Conservation (phyloP, 2,329 filamentous ascomycete species). For the Chaetomium globosum region DNA sequence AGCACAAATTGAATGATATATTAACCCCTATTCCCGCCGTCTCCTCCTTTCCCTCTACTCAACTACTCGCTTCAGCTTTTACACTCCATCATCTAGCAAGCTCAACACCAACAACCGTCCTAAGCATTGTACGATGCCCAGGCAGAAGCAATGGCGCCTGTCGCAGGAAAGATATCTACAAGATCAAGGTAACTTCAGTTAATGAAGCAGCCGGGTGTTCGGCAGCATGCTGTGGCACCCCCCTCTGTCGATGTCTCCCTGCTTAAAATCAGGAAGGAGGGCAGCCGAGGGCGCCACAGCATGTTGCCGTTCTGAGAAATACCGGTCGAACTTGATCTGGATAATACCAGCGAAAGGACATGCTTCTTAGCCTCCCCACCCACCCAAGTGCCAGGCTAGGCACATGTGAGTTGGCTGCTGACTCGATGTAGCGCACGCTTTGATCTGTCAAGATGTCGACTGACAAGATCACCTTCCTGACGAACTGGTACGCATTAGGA, state of each 20-base stretch:
- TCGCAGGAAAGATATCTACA: slow-evolving; percentile 43
- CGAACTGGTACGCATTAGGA: slow-evolving; percentile 67
- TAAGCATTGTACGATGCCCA: slow-evolving; percentile 30
- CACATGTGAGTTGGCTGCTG: slow-evolving; percentile 44
- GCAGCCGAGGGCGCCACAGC: not conserved
- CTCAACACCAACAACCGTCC: slow-evolving; percentile 2
- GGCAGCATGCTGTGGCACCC: slow-evolving; percentile 41
- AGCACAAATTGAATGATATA: not conserved
- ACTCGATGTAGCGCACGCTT: slow-evolving; percentile 50
- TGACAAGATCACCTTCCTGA: slow-evolving; percentile 83
- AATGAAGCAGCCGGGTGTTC: slow-evolving; percentile 53
- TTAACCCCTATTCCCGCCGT: slow-evolving; percentile 1
- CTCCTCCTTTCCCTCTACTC: too few relatives aligned
- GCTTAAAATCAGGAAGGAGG: not conserved
- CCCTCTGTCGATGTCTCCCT: slow-evolving; percentile 37
- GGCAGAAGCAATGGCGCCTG: slow-evolving; percentile 35
- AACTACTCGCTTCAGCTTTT: too few relatives aligned
- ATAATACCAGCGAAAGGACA: slow-evolving; percentile 96
- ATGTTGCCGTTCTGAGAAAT: slow-evolving; percentile 66
- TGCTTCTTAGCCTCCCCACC: slow-evolving; percentile 64
- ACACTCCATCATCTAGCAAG: too few relatives aligned
- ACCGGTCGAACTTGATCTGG: slow-evolving; percentile 86
- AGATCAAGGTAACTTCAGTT: slow-evolving; percentile 53
- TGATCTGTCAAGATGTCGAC: slow-evolving; percentile 67
- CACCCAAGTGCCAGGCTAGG: slow-evolving; percentile 34